phyloP scores from a whole-genome alignment of 108 stramenopile species.

The Pseudonitzschia pungens region DNA sequence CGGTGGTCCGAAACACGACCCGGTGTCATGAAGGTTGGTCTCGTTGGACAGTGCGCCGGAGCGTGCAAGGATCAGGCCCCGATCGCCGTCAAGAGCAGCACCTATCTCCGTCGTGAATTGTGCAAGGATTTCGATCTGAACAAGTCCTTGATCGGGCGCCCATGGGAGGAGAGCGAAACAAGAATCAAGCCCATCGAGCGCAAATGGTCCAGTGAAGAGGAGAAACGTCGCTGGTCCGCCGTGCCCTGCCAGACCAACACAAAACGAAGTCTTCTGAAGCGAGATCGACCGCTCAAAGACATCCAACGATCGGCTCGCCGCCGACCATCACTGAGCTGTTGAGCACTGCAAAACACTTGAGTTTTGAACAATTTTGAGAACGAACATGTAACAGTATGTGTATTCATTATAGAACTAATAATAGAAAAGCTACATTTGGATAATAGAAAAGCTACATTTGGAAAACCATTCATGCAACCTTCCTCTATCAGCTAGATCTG shows the following conservation, averaged over 20 bases:
- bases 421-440: no score
- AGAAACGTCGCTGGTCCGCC: not conserved
- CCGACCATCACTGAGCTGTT: not conserved
- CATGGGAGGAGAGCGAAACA: not conserved
- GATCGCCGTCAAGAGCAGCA: not conserved
- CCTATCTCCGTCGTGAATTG: not conserved
- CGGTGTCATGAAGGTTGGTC: not conserved
- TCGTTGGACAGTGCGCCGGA: not conserved
- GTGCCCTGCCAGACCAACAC: not conserved
- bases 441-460: no score
- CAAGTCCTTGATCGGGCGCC: not conserved
- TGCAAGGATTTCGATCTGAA: constrained; percentile 4
- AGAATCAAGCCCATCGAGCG: not conserved
- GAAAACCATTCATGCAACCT: no score
- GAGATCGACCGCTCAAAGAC: not conserved
- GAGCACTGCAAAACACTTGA: no score
- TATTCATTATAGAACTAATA: no score
- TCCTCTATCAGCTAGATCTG: no score
- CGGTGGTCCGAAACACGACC: not conserved
- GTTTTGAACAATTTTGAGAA: no score
- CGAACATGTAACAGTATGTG: no score
- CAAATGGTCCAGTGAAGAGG: not conserved
- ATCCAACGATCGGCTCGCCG: not conserved
- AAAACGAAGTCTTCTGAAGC: not conserved
- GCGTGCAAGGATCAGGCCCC: not conserved